phyloP scores from a whole-genome alignment of 352 stramenopile species.

The Phytophthora brassicae region DNA sequence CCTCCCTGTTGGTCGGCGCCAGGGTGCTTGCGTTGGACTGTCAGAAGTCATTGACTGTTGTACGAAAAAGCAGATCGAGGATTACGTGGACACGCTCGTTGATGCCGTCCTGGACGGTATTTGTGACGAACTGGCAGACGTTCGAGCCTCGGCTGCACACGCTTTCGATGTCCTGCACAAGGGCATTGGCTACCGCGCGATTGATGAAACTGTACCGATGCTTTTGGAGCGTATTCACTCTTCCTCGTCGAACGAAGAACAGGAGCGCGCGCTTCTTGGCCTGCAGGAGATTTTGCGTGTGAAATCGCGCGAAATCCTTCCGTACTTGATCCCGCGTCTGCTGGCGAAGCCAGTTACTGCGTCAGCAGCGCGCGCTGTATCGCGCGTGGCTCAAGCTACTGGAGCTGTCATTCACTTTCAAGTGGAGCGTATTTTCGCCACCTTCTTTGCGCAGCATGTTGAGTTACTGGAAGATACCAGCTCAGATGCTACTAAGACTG shows the following conservation, averaged over 20 bases:
- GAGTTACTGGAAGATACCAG: slow-evolving; percentile 32
- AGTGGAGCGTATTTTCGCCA: slow-evolving; percentile 93
- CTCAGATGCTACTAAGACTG: slow-evolving; percentile 26
- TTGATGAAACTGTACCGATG: slow-evolving; percentile 97
- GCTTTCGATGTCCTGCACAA: slow-evolving; percentile 98
- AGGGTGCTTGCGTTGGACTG: slow-evolving; percentile 98
- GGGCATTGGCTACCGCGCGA: slow-evolving; percentile 93
- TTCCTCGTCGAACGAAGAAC: slow-evolving; percentile 42
- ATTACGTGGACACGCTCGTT: slow-evolving; percentile 97
- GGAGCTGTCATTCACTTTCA: slow-evolving; percentile 95
- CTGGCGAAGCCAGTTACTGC: slow-evolving; percentile 91
- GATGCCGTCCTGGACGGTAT: slow-evolving; percentile 97
- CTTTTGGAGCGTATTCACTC: slow-evolving; percentile 94
- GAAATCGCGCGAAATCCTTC: slow-evolving; percentile 95
- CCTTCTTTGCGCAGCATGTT: slow-evolving; percentile 78
- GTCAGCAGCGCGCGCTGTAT: slow-evolving; percentile 90
- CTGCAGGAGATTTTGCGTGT: slow-evolving; percentile 97
- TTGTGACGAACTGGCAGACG: slow-evolving; percentile 91
- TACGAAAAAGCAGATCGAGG: slow-evolving; percentile 95
- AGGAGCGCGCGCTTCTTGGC: slow-evolving; percentile 93
- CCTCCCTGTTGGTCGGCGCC: slow-evolving; percentile 69
- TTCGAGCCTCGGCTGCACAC: slow-evolving; percentile 92
- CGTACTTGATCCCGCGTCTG: slow-evolving; percentile 96
- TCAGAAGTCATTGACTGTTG: slow-evolving; percentile 97
- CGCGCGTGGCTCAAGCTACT: slow-evolving; percentile 93